phyloP scores from a whole-genome alignment of 1,284 basidiomycete species.

The Ustanciosporium gigantosporum region DNA sequence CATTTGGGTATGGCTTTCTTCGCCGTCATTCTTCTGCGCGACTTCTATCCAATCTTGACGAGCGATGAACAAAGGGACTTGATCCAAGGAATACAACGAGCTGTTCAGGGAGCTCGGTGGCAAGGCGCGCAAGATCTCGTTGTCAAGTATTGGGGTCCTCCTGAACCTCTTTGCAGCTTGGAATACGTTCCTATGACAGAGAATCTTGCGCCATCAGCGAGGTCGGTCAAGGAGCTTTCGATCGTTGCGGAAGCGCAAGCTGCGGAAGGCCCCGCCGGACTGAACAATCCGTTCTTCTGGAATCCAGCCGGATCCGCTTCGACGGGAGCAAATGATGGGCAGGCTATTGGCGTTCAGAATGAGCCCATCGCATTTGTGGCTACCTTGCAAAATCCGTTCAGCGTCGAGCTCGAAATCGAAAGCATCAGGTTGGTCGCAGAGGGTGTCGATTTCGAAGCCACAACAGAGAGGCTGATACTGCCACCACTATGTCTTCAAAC shows the following conservation, averaged over 20 bases:
- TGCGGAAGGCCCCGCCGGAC: conserved; percentile 13
- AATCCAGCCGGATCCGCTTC: conserved; percentile 7
- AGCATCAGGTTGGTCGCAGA: conserved; percentile 78
- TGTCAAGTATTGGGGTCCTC: conserved; percentile 62
- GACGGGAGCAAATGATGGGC: conserved; percentile 44
- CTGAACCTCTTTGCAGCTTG: conserved; percentile 75
- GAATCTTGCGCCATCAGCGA: no score
- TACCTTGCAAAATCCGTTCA: conserved; percentile 84
- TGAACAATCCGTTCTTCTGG: conserved; percentile 42
- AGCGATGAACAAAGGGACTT: conserved; percentile 53
- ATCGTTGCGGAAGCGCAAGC: not conserved
- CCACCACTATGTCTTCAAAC: conserved; percentile 76
- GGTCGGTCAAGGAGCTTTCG: conserved; percentile 12
- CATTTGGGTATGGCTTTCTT: conserved; percentile 55
- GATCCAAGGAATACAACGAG: conserved; percentile 46
- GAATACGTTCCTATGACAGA: conserved; percentile 73
- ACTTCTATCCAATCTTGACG: conserved; percentile 27
- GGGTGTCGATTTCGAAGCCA: conserved; percentile 70
- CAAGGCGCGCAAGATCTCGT: conserved; percentile 38
- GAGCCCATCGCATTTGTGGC: conserved; percentile 80
- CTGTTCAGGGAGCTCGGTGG: conserved; percentile 50
- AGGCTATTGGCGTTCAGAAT: conserved; percentile 76
- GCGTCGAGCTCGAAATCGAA: conserved; percentile 84
- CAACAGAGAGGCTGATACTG: conserved; percentile 68
- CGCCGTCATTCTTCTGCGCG: conserved; percentile 35